These are phyloP conservation scores for Orbilia brochopaga DNA, from an alignment of 2,329 filamentous ascomycete species.

Conservation along the genomic window DNA sequence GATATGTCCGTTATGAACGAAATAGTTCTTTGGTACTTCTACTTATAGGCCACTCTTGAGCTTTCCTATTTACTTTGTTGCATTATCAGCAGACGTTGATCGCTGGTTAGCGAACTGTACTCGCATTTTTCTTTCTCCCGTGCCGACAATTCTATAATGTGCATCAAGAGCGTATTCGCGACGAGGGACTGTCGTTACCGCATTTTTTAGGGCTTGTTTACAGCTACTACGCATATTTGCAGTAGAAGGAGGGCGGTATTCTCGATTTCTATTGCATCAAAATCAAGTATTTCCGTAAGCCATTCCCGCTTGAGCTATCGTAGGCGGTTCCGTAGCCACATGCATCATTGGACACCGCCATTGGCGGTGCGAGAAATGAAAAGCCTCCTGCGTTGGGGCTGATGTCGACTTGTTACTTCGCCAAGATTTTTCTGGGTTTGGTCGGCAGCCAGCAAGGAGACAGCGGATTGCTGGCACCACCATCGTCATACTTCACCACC, in stretches of 20 bases:
- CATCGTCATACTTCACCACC: conserved; percentile 23
- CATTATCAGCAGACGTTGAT: not conserved
- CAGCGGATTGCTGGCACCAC: conserved; percentile 6
- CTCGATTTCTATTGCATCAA: not conserved
- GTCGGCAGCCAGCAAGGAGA: conserved; percentile 13
- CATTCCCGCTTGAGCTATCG: not conserved
- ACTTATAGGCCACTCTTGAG: too few species aligned
- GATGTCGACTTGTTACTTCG: conserved; percentile 23
- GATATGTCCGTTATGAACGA: conserved; percentile 39
- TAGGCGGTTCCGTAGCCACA: not conserved
- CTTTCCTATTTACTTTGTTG: too few species aligned
- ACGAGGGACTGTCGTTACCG: conserved; percentile 34
- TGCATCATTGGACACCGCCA: not conserved
- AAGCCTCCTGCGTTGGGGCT: conserved; percentile 26
- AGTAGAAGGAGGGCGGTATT: conserved; percentile 2
- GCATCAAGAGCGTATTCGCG: not conserved
- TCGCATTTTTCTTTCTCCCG: conserved; percentile 1
- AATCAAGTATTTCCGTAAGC: not conserved
- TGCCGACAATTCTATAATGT: conserved; percentile 2
- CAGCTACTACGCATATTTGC: not conserved
- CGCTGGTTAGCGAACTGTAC: not conserved
- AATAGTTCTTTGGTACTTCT: conserved; percentile 20
- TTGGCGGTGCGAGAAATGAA: not conserved
- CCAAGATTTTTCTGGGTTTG: conserved; percentile 39
- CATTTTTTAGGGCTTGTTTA: not conserved